Base-by-base conservation (phyloP, 116 monocot genomes). In the Trichopus zeylanicus region DNA sequence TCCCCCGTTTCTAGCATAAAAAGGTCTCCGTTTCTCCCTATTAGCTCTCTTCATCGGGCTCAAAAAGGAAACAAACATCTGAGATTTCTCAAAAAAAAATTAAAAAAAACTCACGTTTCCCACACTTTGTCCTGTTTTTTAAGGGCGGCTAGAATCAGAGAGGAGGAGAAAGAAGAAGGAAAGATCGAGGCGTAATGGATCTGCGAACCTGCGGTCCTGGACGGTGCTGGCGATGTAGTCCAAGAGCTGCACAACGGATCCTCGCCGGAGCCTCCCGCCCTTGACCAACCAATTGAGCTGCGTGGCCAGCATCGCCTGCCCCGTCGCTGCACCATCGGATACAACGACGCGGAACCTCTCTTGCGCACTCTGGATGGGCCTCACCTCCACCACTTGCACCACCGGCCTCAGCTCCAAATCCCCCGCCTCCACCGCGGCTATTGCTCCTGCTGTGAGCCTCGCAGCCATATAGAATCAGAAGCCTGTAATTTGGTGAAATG, bases 211-310 rank as follows among this genome's bases (percentile, higher is more conserved):
- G 26, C 75, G 70, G 37, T 59, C 68, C 55, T 85, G 80, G 54
- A 98, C 64, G 48, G 69, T 73, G 70, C 78, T 87, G 62, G 77
- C 73, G 33, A 91, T 74, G 80, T 87, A 98, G 60, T 98, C 98
- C 26, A 82, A 39, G 24, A 98, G 75, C 66, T 98, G 91, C 26
- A 98, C 88, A 26, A 98, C 64, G 11, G 91, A 85, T 23, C 91
- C 88, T 37, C 5, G 57, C 53, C 62, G 66, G 7, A 98, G 3
- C 18, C 11, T 47, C 3, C 87, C 84, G 11, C 42, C 51, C 68
- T 62, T 81, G 5, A 78, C 78, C 18, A 56, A 74, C 26, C 46
- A 69, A 46, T 72, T 85, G 26, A 91, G 78, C 69, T 98, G 91
- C n/a, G 67, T 68, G 1, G 85, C 91, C 8, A 98, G 71, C 20